Evolutionary conservation across 148 eudicot species (phyloP), one percentile per base, ranked within the genome.

Genomic region (Rhododendron ovatum): DNA sequence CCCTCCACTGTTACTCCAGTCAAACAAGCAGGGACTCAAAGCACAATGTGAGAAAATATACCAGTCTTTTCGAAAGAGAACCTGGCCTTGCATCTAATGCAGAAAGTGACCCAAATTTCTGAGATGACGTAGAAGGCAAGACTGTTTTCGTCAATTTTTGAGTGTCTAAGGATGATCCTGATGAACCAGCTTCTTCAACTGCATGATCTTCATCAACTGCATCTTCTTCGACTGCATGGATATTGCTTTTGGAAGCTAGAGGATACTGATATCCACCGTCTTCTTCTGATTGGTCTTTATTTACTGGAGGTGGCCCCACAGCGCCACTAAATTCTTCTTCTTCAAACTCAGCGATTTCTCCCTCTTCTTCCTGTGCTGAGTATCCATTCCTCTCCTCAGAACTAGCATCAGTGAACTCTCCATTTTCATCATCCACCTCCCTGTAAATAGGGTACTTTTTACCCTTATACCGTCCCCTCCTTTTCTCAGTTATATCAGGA

Each of bases 61-160:
- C 99, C 95, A 89, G 85, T 88, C 88, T 91, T 87, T 92, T 95
- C 17, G 96, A 93, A 37, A 91, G 90, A 88, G 99, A 93, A 88
- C 90, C 86, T 78, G 98, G 98, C 91, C 98, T 93, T 83, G 94
- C 94, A 86, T 94, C 99, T 82, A 97, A 88, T 69, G 99, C 98
- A 86, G 99, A 97, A 78, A 97, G 91, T 81, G 98, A 93, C 20
- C 98, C 94, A 84, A 97, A 97, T 84, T 97, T 97, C 93, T 94
- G 99, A 87, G 96, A 92, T 86, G 99, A 92, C 14, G 87, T 83
- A 82, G 98, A 93, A 35, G 98, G 96, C 10, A 95, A 90, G 41
- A 85, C 94, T 26, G 86, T 89, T 48, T 87, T 91, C 73, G 80
- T 88, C 86, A 93, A 85, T 91, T 92, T 92, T 61, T 89, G 91